Conservation (phyloP, 441 rosid genomes). For the Erodium moschatum region DNA sequence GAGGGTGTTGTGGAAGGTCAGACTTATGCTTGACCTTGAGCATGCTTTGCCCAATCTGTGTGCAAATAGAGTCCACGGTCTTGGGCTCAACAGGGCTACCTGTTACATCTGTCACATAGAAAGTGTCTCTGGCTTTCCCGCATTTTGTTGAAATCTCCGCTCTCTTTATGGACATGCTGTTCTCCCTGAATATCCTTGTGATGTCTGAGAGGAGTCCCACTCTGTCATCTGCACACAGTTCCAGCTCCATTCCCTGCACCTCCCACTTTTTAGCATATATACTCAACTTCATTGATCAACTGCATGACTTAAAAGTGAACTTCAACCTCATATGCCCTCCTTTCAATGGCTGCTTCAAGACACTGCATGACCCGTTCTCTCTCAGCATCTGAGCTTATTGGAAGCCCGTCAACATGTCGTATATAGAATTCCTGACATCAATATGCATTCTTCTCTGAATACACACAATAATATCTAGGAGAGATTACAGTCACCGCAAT, state of each 20-base stretch:
- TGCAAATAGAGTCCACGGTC: conserved; percentile 48
- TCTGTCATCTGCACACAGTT: conserved; percentile 59
- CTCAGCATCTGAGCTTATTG: conserved; percentile 80
- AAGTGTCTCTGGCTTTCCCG: conserved; percentile 60
- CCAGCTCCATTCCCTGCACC: conserved; percentile 71
- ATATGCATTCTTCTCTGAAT: background rate
- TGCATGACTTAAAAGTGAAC: background rate
- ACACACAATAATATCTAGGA: background rate
- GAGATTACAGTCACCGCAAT: too few relatives aligned
- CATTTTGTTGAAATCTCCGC: conserved; percentile 68
- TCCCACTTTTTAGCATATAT: background rate
- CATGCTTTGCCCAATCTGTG: conserved; percentile 46
- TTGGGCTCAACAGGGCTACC: conserved; percentile 58
- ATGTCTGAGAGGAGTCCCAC: conserved; percentile 78
- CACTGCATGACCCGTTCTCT: conserved; percentile 74
- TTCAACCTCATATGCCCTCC: conserved; percentile 67
- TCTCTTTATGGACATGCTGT: conserved; percentile 62
- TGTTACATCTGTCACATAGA: conserved; percentile 73
- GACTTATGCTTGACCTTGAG: conserved; percentile 52
- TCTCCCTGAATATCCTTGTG: conserved; percentile 79
- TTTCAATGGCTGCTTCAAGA: conserved; percentile 86
- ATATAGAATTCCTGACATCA: conserved; percentile 72
- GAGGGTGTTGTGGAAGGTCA: conserved; percentile 32
- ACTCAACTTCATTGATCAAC: background rate
- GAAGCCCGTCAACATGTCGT: conserved; percentile 84